Evolutionary conservation across 2,329 filamentous ascomycete genomes (phyloP), one percentile per base, ranked within the genome.

Genomic region (Colletotrichum lini): DNA sequence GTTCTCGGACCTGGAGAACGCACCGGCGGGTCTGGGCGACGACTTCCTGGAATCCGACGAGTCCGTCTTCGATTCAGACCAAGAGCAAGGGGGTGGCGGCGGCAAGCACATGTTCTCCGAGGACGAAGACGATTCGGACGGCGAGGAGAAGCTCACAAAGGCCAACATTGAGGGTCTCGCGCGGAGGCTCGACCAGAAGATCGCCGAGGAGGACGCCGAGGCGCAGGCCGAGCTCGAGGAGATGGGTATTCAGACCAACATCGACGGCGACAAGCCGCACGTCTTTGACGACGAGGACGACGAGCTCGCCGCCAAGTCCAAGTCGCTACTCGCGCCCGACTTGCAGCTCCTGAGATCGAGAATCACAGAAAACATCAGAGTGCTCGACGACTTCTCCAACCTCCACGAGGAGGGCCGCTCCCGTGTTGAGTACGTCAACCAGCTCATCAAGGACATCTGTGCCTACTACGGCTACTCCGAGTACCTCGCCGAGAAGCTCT

Each of bases 401-500:
- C 86, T 98, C 15, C 90, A 91, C 30, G 93, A 98, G 80, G 89
- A 93, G 49, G 93, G 92, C 40, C 91, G 94, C 75, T 97, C 94
- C 67, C 90, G 96, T 76, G 90, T 93, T 62, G 96, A 98, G 79
- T 98, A 99, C 82, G 94, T 93, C 16, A 86, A 90, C 26, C 93
- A 97, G 81, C 87, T 99, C 66, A 83, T 98, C 72, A 93, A 94
- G 82, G 96, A 99, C 78, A 93, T 98, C 70, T 98, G 95, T 84
- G 90, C 93, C 67, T 99, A 99, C 87, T 99, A 99, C 80, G 95
- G 96, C 72, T 99, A 99, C 86, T 97, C 94, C 4, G 90, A 93
- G 47, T 98, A 93, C 83, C 88, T 99, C n/a, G 96, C 95, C 5
- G 94, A 98, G 83, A 99, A 98, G 87, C 91, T 99, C 18, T 95